Conservation (phyloP, 495 filamentous ascomycete species). For the Hypoxylon lenormandii region DNA sequence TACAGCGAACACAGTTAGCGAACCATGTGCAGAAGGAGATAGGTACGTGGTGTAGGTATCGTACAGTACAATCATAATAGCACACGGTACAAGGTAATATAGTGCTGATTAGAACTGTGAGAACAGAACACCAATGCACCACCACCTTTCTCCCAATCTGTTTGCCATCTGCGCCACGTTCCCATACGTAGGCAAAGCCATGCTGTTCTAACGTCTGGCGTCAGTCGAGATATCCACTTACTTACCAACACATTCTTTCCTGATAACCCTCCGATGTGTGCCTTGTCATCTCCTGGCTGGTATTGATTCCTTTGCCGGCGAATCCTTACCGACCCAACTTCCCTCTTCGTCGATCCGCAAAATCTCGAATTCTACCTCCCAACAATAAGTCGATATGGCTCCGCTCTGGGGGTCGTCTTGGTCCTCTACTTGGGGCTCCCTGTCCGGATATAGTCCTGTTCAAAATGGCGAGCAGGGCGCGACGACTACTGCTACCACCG, state of each 20-base stretch:
- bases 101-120: no score
- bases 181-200: not conserved
- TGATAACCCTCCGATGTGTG: constrained; percentile 19
- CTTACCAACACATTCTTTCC: constrained; percentile 8
- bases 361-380: not conserved
- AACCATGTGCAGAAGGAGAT: no score
- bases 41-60: no score
- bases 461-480: constrained; percentile 40
- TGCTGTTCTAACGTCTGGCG: no score
- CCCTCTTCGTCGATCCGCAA: constrained; percentile 15
- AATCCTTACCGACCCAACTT: constrained; percentile 39
- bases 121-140: constrained; percentile 6
- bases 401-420: constrained; percentile 50
- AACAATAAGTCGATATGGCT: constrained; percentile 38
- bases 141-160: not conserved
- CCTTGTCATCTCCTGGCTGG: constrained; percentile 28
- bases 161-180: constrained; percentile 24
- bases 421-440: constrained; percentile 47
- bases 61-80: no score
- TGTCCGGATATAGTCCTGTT: constrained; percentile 44
- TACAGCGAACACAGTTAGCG: no score
- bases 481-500: constrained; percentile 21
- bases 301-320: constrained; percentile 37
- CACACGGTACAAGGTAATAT: not conserved
- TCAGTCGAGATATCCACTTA: constrained; percentile 3